Evolutionary conservation across 345 rosid genomes (phyloP).

Genomic region (Dimocarpus longan): DNA sequence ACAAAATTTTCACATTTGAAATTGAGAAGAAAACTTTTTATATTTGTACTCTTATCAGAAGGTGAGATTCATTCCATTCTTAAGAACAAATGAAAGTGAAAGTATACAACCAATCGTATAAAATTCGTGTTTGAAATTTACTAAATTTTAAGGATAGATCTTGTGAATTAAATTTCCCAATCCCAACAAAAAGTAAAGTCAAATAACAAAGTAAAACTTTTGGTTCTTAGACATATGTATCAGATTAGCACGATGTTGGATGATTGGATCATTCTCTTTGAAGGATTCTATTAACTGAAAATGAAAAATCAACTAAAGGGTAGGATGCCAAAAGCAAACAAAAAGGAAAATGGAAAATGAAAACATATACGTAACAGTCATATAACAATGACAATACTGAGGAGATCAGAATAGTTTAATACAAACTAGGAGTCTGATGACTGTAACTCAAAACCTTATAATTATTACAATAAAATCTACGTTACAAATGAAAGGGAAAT

Average conservation of each 20-base stretch:
- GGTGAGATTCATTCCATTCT: too few species aligned
- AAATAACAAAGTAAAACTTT: too few species aligned
- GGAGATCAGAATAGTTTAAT: too few species aligned
- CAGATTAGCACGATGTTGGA: too few species aligned
- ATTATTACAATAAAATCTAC: conserved; percentile 3
- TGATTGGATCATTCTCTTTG: neutral
- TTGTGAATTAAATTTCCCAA: neutral
- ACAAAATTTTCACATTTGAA: too few species aligned
- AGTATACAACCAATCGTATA: neutral
- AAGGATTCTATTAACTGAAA: neutral
- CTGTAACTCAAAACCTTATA: neutral
- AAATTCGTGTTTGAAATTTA: too few species aligned
- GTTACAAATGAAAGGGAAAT: conserved; percentile 15
- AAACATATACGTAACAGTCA: neutral
- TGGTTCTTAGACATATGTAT: too few species aligned
- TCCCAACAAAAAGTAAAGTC: neutral
- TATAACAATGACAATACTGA: neutral
- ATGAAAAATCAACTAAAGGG: neutral
- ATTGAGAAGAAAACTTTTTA: too few species aligned
- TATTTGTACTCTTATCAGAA: too few species aligned
- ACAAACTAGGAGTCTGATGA: neutral
- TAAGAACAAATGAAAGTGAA: neutral
- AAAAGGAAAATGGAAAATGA: neutral
- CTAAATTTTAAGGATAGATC: too few species aligned
- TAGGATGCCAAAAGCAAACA: too few species aligned